Evolutionary conservation across 768 basidiomycete species (phyloP), one percentile per base, ranked within the genome.

Genomic region (Inosperma sp.): DNA sequence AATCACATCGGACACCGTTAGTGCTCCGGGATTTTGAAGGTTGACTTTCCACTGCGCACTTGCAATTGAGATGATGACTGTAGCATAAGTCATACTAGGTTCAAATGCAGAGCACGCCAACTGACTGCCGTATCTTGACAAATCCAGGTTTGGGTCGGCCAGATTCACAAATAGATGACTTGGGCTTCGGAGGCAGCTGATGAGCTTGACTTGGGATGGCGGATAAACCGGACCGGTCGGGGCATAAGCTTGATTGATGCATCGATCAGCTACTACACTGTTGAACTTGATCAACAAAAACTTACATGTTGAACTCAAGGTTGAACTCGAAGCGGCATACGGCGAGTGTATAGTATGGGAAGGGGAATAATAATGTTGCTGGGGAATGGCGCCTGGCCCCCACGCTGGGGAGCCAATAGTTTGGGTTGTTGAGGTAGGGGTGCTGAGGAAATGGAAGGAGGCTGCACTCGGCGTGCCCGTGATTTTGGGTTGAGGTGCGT

Each of bases 1-100:
- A 34, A 51, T 31, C 9, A 51, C 12, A 29, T 31, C n/a, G 25
- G 16, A 22, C 30, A 51, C 50, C n/a, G 50, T 51, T 12, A 51
- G 34, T 12, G 42, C 29, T 51, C 34, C 7, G 45, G 41, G 17
- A 51, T n/a, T 25, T 44, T 34, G 14, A 51, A 26, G 6, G 31
- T n/a, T n/a, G n/a, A n/a, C n/a, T n/a, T n/a, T n/a, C n/a, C n/a
- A 51, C 50, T 42, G 35, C 10, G 10, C 34, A 1, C 6, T 29
- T 19, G 50, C 41, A 29, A 31, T 42, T 2, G 23, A 17, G 17
- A 51, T 45, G 5, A 35, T 37, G 16, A 51, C 30, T 7, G 35
- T 22, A 22, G 43, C 25, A 37, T 22, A 45, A 35, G 43, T 45
- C 43, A 45, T 45, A 12, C 16, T 37, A 37, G 50, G 50, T 27